Conservation (phyloP, 768 basidiomycete species). For the Phaffia tasmanica region DNA sequence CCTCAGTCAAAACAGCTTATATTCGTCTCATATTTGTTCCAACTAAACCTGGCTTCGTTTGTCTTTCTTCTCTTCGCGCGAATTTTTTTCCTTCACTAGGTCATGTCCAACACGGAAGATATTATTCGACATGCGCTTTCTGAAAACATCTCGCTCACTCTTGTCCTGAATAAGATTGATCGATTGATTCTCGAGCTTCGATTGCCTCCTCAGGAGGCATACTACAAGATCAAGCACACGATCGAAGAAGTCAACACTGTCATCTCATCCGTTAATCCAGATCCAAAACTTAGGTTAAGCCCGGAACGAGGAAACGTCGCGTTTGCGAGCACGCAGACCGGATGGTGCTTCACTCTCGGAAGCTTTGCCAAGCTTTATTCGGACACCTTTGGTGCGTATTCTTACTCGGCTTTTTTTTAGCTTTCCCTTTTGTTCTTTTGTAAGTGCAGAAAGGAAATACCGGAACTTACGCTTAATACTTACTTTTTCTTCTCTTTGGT, state of each 20-base stretch:
- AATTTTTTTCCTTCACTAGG: conserved; percentile 40
- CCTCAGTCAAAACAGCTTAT: conserved; percentile 21
- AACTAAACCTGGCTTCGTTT: not conserved
- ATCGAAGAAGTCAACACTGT: conserved; percentile 97
- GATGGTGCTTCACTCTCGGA: conserved; percentile 87
- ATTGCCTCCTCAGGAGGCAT: conserved; percentile 89
- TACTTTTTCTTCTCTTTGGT: not conserved
- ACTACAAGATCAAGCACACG: conserved; percentile 97
- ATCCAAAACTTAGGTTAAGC: conserved; percentile 75
- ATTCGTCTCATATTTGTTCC: not conserved
- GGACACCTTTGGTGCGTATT: conserved; percentile 64
- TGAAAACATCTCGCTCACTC: conserved; percentile 70
- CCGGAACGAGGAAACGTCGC: conserved; percentile 95
- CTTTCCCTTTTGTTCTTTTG: not conserved
- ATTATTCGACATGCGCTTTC: conserved; percentile 79
- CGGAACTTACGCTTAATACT: not conserved
- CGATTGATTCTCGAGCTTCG: conserved; percentile 90
- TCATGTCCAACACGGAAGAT: conserved; percentile 86
- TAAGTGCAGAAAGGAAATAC: too few species aligned
- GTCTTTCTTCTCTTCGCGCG: not conserved
- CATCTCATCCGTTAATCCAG: conserved; percentile 82
- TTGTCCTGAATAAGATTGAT: conserved; percentile 97
- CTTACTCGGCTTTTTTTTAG: not conserved
- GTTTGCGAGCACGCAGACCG: conserved; percentile 94
- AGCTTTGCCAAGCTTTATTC: conserved; percentile 97